Base-by-base conservation (phyloP, 2,329 filamentous ascomycete genomes). In the Magnaporthiopsis rhizophila region DNA sequence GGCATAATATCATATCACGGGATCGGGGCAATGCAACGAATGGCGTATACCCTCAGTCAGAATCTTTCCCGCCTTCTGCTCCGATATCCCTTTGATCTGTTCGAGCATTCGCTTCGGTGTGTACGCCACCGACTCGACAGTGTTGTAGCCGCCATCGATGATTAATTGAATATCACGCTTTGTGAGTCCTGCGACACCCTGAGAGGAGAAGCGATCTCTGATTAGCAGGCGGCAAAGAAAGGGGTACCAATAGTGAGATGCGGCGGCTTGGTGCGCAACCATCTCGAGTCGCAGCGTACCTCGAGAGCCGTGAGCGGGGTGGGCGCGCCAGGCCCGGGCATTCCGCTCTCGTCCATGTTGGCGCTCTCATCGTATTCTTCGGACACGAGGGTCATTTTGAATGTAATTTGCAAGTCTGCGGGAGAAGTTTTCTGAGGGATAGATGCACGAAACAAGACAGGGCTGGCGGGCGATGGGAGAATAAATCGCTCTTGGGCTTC, bases 1-100 rank as follows among this genome's bases (percentile, higher is more conserved):
- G 5, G 21, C 4, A 24, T 24, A 6, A 24, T n/a, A 21, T 11
- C 38, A 50, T 2, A 9, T 30, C 30, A 30, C 12, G 34, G 12
- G 45, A 21, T 6, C 18, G 9, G 21, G 21, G 45, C 8, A 13
- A 9, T 53, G 62, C 2, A 65, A 64, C 12, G 1, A 1, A 18
- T 30, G 13, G 26, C 18, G 67, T 78, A 68, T 75, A 94, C 93
- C 93, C 82, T 98, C 95, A 18, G 86, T 87, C 34, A 99, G 81
- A 57, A 99, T 88, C 74, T 98, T 98, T 45, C 86, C 88, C 2
- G 96, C 95, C 75, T 99, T 99, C 73, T 96, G 90, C 77, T 98
- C 94, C 1, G 95, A 99, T 45, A 99, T 97, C 65, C 95, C 95
- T 76, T 98, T 99, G 77, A 99, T 94, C 75, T 96, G 92, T 76